Evolutionary conservation across 1,284 basidiomycete genomes (phyloP), one percentile per base, ranked within the genome.

Genomic region (Takashimella tepidaria): DNA sequence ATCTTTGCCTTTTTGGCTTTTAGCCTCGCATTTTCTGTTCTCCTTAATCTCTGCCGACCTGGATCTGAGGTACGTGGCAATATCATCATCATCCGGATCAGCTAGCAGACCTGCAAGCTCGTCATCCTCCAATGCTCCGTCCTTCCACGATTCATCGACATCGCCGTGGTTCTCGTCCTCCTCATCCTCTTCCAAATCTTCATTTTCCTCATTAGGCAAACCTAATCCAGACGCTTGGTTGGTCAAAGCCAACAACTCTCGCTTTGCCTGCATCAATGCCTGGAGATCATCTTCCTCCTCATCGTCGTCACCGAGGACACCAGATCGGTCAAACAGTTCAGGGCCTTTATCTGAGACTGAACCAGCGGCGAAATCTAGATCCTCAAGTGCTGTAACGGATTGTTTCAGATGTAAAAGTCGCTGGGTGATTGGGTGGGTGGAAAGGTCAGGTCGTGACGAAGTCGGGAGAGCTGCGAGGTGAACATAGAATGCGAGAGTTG

Each of bases 401-500:
- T 90, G 83, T 74, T 97, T 96, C 50, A 98, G 83, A 23, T 85
- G 82, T 27, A 95, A 79, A 6, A 98, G 82, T 12, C 93, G 88
- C 22, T 79, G 76, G 59, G 97, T 79, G 61, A 97, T 84, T 0
- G 91, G 89, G 68, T 92, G 88, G 0, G 80, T 76, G 59, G 83
- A 79, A 40, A 93, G 81, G 31, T 86, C 80, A 1, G 88, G 87
- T 16, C 81, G 66, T 19, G 65, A 45, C 77, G 60, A 79, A 71
- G 41, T 80, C 73, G 70, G 88, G 82, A 75, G 85, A 81, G 87
- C 79, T 13, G 89, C 84, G 23, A 98, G 81, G 72, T 93, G 85
- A 49, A 98, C 80, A 77, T 96, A 98, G 78, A 93, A 98, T 0
- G 92, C 88, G 45, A 98, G 84, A 1, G 86, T 87, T 1, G 92